Evolutionary conservation across 2,329 filamentous ascomycete genomes (phyloP).

Genomic region (Scedosporium apiospermum): DNA sequence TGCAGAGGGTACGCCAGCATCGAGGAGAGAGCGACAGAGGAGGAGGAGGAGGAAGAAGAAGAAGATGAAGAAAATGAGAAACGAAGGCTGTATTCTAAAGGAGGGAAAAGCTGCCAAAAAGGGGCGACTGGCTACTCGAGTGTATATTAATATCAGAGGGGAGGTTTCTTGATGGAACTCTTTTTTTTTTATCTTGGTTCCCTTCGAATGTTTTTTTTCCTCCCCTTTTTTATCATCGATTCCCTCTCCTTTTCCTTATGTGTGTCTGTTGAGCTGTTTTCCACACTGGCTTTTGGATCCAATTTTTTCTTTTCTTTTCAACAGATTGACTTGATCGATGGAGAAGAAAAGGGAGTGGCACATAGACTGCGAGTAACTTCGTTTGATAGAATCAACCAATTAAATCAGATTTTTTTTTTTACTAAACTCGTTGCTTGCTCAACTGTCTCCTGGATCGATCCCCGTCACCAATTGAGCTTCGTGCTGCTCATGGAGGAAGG

Average conservation of each 20-base stretch:
- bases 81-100: not conserved
- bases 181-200: constrained; percentile 8
- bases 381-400: not conserved
- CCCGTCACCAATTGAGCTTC: no score
- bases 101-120: not conserved
- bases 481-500: not conserved
- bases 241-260: not conserved
- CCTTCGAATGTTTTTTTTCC: not conserved
- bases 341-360: not conserved
- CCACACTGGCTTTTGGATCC: not conserved
- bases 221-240: not conserved
- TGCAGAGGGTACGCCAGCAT: not conserved
- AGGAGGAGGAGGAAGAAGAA: no score
- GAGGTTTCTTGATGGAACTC: constrained; percentile 9
- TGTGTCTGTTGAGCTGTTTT: not conserved
- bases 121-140: not conserved
- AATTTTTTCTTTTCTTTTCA: not conserved
- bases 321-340: not conserved
- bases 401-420: not conserved
- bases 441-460: no score
- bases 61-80: not conserved
- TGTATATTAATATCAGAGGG: not conserved
- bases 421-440: not conserved
- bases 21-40: not conserved
- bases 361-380: not conserved